A percentile compares a stretch with the other conserved stretches of the same genome.
These are phyloP conservation scores for Gastrodia elata DNA, from an alignment of 106 monocot species.

Conservation along the genomic window DNA sequence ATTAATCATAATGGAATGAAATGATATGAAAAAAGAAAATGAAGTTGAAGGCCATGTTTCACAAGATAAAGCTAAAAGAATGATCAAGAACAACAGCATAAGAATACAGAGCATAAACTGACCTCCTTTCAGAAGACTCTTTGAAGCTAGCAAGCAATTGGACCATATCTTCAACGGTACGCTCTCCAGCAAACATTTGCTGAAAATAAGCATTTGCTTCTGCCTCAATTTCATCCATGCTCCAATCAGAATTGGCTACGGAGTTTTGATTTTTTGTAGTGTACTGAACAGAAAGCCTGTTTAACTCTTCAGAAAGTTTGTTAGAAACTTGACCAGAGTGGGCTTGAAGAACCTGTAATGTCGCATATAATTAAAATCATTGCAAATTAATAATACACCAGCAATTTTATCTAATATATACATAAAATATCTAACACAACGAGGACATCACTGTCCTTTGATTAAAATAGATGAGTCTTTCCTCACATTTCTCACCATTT, in stretches of 20 bases:
- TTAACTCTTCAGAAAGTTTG: conserved; percentile 50
- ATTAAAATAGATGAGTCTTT: no score
- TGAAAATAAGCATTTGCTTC: conserved; percentile 91
- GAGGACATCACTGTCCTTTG: no score
- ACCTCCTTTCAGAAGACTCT: conserved; percentile 85
- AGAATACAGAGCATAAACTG: background rate
- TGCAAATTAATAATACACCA: no score
- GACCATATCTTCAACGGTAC: conserved; percentile 64
- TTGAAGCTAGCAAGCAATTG: conserved; percentile 84
- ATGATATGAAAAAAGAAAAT: background rate
- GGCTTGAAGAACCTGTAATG: conserved; percentile 51
- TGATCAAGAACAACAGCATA: background rate
- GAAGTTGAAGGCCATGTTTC: background rate
- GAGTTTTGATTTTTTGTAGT: conserved; percentile 18
- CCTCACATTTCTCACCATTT: no score
- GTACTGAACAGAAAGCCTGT: conserved; percentile 24
- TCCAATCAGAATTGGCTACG: conserved; percentile 26
- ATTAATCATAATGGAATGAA: background rate
- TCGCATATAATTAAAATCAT: background rate
- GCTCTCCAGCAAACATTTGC: conserved; percentile 88
- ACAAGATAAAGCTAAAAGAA: conserved; percentile 3
- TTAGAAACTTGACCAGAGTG: conserved; percentile 31
- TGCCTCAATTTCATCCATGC: conserved; percentile 47
- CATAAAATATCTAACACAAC: no score
- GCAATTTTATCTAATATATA: no score